phyloP scores from a whole-genome alignment of 1,284 basidiomycete genomes.

The Erythrobasidium hasegawianum region DNA sequence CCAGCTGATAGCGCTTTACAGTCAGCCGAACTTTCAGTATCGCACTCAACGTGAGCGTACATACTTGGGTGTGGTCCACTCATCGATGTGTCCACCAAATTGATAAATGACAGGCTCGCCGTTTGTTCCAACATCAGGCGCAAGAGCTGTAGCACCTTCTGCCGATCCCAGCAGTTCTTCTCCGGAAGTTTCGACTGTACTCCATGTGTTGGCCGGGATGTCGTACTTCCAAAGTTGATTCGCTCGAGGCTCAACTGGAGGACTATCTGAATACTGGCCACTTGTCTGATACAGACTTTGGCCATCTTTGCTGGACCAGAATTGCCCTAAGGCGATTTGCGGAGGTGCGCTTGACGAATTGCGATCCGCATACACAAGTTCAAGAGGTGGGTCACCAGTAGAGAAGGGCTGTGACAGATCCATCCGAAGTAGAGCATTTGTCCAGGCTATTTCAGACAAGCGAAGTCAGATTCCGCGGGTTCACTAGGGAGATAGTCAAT shows the following conservation, averaged over 20 bases:
- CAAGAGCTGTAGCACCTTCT: slow-evolving; percentile 41
- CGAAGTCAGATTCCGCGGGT: not conserved
- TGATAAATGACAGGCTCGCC: slow-evolving; percentile 27
- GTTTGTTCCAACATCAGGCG: slow-evolving; percentile 34
- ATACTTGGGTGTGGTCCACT: slow-evolving; percentile 1
- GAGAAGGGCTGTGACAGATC: slow-evolving; percentile 37
- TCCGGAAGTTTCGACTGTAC: slow-evolving; percentile 36
- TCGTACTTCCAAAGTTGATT: slow-evolving; percentile 38
- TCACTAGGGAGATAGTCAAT: not conserved
- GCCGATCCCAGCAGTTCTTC: slow-evolving; percentile 38
- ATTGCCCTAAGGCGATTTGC: slow-evolving; percentile 17
- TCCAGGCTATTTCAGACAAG: slow-evolving; percentile 37
- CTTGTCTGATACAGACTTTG: slow-evolving; percentile 36
- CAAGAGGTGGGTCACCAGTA: slow-evolving; percentile 40
- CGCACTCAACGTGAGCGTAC: too few relatives aligned
- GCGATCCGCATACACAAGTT: slow-evolving; percentile 39
- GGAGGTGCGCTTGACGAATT: slow-evolving; percentile 41
- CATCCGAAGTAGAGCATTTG: slow-evolving; percentile 44
- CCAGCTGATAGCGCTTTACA: slow-evolving; percentile 30
- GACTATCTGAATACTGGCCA: slow-evolving; percentile 42
- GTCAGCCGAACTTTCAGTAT: not conserved
- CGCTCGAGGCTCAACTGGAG: slow-evolving; percentile 37
- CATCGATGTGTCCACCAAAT: slow-evolving; percentile 28
- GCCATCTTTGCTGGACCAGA: slow-evolving; percentile 19
- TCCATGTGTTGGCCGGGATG: slow-evolving; percentile 37